Conservation (phyloP, 2,329 filamentous ascomycete genomes). For the Pseudogymnoascus sp. region DNA sequence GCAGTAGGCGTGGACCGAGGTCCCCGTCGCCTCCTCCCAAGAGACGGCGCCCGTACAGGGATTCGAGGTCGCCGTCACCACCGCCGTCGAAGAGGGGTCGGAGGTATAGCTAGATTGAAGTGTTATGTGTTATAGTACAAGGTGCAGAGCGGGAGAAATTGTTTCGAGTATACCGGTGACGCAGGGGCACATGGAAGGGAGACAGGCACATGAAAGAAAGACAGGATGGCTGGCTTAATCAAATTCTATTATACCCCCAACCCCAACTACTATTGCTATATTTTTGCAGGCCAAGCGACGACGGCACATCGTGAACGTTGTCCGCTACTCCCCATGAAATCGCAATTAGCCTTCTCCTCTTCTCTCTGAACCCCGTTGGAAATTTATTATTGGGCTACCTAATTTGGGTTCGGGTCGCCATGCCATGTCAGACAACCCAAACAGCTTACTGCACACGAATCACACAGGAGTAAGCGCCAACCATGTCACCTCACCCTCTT, state of each 20-base stretch:
- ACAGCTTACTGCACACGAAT: background rate
- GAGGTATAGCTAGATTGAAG: constrained; percentile 20
- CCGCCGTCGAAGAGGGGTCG: constrained; percentile 24
- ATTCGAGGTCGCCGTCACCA: constrained; percentile 17
- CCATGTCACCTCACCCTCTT: background rate
- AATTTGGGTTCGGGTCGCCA: background rate
- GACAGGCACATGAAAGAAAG: constrained; percentile 4
- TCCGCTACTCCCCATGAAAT: background rate
- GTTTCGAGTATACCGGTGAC: background rate
- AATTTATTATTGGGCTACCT: background rate
- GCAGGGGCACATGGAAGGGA: background rate
- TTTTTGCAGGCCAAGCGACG: background rate
- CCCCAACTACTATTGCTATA: background rate
- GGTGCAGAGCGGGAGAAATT: constrained; percentile 3
- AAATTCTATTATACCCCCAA: constrained; percentile 5
- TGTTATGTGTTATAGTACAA: constrained; percentile 10
- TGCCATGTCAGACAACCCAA: background rate
- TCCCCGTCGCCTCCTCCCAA: constrained; percentile 23
- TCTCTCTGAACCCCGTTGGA: background rate
- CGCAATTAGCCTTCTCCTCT: background rate
- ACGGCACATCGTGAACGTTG: background rate
- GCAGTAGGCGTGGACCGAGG: constrained; percentile 17
- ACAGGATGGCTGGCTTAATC: constrained; percentile 1
- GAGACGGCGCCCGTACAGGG: constrained; percentile 19
- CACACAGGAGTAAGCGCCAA: background rate